A percentile compares a stretch with the other conserved stretches of the same genome.
phyloP scores from a whole-genome alignment of 495 filamentous ascomycete species.

The Neurospora sp. region DNA sequence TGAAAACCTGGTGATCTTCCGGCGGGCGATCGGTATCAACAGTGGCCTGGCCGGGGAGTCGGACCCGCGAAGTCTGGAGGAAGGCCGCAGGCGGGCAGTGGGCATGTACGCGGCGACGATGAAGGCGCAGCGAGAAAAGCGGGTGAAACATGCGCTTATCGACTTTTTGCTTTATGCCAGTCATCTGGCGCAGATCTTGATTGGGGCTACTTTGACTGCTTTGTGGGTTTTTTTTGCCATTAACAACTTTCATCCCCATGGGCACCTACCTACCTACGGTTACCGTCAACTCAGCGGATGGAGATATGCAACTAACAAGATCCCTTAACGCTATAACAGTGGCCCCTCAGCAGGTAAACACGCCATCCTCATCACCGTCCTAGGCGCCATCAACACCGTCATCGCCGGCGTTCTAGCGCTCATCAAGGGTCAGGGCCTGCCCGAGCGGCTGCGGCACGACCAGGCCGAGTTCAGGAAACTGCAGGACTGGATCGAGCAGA shows the following conservation, averaged over 20 bases:
- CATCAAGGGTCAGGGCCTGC: constrained; percentile 34
- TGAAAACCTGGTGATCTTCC: constrained; percentile 35
- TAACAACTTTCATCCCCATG: too few species aligned
- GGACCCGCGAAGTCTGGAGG: constrained; percentile 22
- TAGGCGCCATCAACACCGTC: constrained; percentile 41
- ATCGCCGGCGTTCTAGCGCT: constrained; percentile 38
- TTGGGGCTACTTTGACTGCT: constrained; percentile 36
- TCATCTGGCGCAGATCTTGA: constrained; percentile 33
- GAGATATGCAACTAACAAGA: not conserved
- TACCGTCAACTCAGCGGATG: too few species aligned
- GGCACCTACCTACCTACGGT: too few species aligned
- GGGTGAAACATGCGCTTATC: constrained; percentile 14
- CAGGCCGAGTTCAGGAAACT: constrained; percentile 31
- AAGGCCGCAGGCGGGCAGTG: constrained; percentile 24
- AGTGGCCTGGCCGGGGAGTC: constrained; percentile 7
- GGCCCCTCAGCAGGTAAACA: constrained; percentile 31
- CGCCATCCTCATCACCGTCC: constrained; percentile 28
- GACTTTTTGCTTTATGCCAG: constrained; percentile 24
- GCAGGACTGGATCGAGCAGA: constrained; percentile 31
- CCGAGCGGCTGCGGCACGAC: constrained; percentile 30
- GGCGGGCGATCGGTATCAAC: constrained; percentile 35
- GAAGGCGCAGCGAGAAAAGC: constrained; percentile 18
- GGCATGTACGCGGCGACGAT: constrained; percentile 30
- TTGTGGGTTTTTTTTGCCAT: constrained; percentile 7
- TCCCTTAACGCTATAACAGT: not conserved